Conservation (phyloP, 305 asterid species). For the Solanum hybrid region DNA sequence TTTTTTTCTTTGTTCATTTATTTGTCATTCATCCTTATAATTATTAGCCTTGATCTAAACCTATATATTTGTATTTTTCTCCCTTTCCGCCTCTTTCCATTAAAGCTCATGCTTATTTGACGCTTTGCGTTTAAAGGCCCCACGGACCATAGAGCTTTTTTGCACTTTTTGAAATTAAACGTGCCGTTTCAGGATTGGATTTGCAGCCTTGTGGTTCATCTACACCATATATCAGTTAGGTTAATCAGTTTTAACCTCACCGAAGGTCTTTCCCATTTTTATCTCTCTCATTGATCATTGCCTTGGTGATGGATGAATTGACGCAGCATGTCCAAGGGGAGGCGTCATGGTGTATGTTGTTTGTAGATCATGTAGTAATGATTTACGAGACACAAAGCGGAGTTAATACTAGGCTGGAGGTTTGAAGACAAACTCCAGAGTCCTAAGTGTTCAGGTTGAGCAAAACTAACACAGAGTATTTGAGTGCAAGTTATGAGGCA, state of each 20-base stretch:
- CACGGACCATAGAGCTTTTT: not conserved
- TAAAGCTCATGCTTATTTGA: not conserved
- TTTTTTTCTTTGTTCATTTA: not conserved
- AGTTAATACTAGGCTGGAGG: not conserved
- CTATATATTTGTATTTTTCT: not conserved
- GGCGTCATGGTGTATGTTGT: not conserved
- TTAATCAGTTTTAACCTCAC: not conserved
- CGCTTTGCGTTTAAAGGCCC: not conserved
- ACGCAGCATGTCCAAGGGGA: not conserved
- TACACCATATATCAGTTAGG: not conserved
- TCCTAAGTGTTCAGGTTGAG: not conserved
- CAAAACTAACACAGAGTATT: not conserved
- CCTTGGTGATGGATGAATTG: not conserved
- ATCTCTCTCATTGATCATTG: not conserved
- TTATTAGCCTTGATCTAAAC: not conserved
- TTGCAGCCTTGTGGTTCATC: not conserved
- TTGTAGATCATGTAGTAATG: not conserved
- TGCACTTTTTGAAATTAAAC: not conserved
- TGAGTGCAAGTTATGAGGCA: not conserved
- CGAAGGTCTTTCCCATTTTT: not conserved
- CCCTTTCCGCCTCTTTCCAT: not conserved
- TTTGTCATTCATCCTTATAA: not conserved
- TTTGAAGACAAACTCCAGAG: not conserved
- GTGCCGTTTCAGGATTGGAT: not conserved
- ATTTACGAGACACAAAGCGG: not conserved